Evolutionary conservation across 352 stramenopile species (phyloP), one percentile per base, ranked within the genome.

Genomic region (Pythium brachiatum): DNA sequence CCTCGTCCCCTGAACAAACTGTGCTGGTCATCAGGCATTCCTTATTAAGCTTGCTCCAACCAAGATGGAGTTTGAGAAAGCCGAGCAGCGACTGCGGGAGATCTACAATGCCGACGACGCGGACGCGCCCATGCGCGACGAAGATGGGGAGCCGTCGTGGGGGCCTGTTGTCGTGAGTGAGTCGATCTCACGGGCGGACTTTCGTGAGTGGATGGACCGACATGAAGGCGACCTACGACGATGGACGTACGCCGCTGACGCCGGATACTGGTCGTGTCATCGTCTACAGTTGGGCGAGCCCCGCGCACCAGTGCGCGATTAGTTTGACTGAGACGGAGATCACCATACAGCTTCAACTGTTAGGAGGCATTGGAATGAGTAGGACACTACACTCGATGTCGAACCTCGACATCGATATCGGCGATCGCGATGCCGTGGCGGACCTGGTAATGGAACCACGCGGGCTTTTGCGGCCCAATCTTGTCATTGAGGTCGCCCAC

Each of bases 161-260:
- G 41, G n/a, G 7, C 12, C 18, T 4, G 41, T 48, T 6, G 57
- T 67, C 8, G 57, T 70, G 57, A 67, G 57, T 31, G 41, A 64
- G 20, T 64, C 48, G 25, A 62, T 70, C 26, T 61, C 52, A 20
- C 58, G 59, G 18, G 44, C 36, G 3, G 53, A 52, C 6, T 62
- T 70, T 8, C 31, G 20, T 8, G 26, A 39, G 7, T 73, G 62
- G 61, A 15, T 64, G 18, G 20, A 55, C 11, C 43, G 54, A 12
- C 50, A 62, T 25, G 52, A 60, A 55, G 53, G 29, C 6, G 48
- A 58, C 11, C 38, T 70, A 7, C 50, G 60, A 12, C 61, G 53
- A 16, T 73, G 66, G 62, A 7, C 56, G 39, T 70, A 70, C 56
- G n/a, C 56, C 66, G 38, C 23, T 64, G 46, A 60, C 62, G 46